Percentiles rank a stretch among this genome's conserved stretches.
These are phyloP conservation scores for Ceratocystis colombiana DNA, from an alignment of 2,329 filamentous ascomycete genomes.

Conservation along the genomic window DNA sequence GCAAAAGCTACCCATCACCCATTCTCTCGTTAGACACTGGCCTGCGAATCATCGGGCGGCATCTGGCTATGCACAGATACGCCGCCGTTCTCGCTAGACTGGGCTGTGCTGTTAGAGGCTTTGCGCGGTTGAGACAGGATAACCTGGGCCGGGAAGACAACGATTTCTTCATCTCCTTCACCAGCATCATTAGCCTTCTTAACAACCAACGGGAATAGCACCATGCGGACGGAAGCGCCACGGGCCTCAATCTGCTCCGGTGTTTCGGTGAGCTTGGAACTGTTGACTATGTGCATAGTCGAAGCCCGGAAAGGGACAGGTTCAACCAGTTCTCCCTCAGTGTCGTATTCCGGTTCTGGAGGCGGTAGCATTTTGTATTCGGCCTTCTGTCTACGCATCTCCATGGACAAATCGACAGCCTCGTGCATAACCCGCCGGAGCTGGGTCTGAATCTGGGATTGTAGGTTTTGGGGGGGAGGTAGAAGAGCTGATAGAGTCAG, in stretches of 20 bases:
- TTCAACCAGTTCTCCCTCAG: slow-evolving; percentile 76
- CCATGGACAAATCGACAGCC: slow-evolving; percentile 81
- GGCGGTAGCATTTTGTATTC: slow-evolving; percentile 99
- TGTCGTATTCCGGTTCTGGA: slow-evolving; percentile 87
- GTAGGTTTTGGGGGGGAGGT: slow-evolving; percentile 71
- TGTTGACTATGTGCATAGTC: slow-evolving; percentile 81
- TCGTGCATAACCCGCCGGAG: slow-evolving; percentile 78
- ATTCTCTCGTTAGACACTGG: slow-evolving; percentile 29
- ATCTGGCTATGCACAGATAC: slow-evolving; percentile 31
- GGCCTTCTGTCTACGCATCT: slow-evolving; percentile 93
- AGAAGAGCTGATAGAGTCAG: slow-evolving; percentile 73
- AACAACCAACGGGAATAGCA: slow-evolving; percentile 91
- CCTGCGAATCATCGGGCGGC: slow-evolving; percentile 32
- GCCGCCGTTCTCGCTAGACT: slow-evolving; percentile 45
- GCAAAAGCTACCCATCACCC: no score
- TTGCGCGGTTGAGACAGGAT: slow-evolving; percentile 53
- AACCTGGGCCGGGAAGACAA: slow-evolving; percentile 91
- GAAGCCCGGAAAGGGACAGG: slow-evolving; percentile 80
- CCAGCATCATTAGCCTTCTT: slow-evolving; percentile 89
- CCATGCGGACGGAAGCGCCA: slow-evolving; percentile 71
- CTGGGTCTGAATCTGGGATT: slow-evolving; percentile 70
- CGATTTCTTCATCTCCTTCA: slow-evolving; percentile 83
- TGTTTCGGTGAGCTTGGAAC: slow-evolving; percentile 44
- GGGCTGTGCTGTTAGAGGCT: slow-evolving; percentile 35
- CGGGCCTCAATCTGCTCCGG: slow-evolving; percentile 74